A percentile compares a stretch with the other conserved stretches of the same genome.
Evolutionary conservation across 495 filamentous ascomycete species (phyloP).

Genomic region (Daldinia childiae): DNA sequence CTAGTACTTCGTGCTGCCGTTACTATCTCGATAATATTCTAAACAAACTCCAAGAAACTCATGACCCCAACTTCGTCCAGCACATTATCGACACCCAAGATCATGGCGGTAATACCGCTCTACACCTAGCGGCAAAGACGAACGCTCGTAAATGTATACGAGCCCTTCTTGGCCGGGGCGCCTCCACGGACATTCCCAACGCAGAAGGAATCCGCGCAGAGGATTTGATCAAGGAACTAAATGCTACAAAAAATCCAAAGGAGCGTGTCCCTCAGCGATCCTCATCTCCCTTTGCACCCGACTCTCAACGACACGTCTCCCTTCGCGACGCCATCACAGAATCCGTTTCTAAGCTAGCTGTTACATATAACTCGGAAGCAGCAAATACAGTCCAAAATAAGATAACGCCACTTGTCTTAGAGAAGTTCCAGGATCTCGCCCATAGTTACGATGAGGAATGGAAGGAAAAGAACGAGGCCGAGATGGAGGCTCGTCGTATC

Average conservation of each 20-base stretch:
- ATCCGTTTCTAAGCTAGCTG: conserved; percentile 44
- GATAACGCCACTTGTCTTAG: conserved; percentile 64
- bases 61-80: conserved; percentile 73
- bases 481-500: conserved; percentile 66
- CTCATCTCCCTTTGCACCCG: conserved; percentile 70
- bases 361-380: conserved; percentile 63
- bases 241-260: conserved; percentile 57
- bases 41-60: conserved; percentile 77
- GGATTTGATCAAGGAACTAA: conserved; percentile 71
- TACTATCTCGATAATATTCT: conserved; percentile 95
- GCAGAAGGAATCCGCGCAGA: conserved; percentile 79
- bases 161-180: conserved; percentile 74
- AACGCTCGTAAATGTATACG: conserved; percentile 78
- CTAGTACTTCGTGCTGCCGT: conserved; percentile 81
- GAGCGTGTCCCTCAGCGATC: conserved; percentile 62
- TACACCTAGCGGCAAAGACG: conserved; percentile 84
- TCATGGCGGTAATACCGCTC: conserved; percentile 84
- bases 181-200: conserved; percentile 81
- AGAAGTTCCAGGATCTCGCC: conserved; percentile 67
- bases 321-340: conserved; percentile 54
- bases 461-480: conserved; percentile 66
- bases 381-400: conserved; percentile 66
- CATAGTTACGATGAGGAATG: conserved; percentile 67
- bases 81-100: conserved; percentile 78
- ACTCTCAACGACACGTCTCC: conserved; percentile 54